These are phyloP conservation scores for Diaporthe caulivora DNA, from an alignment of 2,329 filamentous ascomycete genomes.

Conservation along the genomic window DNA sequence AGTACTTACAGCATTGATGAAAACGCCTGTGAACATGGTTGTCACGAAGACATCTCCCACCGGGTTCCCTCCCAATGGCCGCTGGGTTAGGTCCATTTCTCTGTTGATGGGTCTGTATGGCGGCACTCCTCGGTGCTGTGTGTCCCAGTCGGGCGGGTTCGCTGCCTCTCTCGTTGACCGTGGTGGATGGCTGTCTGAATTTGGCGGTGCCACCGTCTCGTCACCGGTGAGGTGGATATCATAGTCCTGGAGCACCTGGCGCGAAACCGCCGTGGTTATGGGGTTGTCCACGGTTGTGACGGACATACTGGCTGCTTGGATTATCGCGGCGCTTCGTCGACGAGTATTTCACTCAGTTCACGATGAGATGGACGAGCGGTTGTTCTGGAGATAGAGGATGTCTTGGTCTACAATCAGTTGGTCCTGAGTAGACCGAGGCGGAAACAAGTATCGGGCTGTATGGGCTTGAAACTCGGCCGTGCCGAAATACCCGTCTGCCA, in stretches of 20 bases:
- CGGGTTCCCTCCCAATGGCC: conserved; percentile 45
- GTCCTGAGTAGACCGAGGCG: neutral
- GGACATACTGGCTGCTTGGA: conserved; percentile 41
- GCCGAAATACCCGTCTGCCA: neutral
- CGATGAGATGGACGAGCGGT: neutral
- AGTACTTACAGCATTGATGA: conserved; percentile 45
- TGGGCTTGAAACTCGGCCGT: conserved; percentile 17
- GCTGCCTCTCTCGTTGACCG: conserved; percentile 36
- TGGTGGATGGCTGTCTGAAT: conserved; percentile 42
- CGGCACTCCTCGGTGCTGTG: conserved; percentile 45
- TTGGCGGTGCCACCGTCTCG: conserved; percentile 37
- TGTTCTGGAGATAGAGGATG: neutral
- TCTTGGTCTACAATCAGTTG: neutral
- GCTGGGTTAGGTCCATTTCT: conserved; percentile 41
- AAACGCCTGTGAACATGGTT: conserved; percentile 47
- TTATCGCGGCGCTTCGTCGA: neutral
- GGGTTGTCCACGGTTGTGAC: conserved; percentile 44
- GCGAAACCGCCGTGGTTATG: conserved; percentile 40
- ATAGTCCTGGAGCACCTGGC: conserved; percentile 46
- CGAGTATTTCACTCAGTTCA: neutral
- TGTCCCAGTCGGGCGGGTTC: conserved; percentile 46
- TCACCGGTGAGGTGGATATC: conserved; percentile 44
- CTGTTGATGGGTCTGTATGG: conserved; percentile 46
- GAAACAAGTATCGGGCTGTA: neutral
- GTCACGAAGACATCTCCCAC: conserved; percentile 44